phyloP scores from a whole-genome alignment of 2,329 filamentous ascomycete species.

The Aspergillus sp. region DNA sequence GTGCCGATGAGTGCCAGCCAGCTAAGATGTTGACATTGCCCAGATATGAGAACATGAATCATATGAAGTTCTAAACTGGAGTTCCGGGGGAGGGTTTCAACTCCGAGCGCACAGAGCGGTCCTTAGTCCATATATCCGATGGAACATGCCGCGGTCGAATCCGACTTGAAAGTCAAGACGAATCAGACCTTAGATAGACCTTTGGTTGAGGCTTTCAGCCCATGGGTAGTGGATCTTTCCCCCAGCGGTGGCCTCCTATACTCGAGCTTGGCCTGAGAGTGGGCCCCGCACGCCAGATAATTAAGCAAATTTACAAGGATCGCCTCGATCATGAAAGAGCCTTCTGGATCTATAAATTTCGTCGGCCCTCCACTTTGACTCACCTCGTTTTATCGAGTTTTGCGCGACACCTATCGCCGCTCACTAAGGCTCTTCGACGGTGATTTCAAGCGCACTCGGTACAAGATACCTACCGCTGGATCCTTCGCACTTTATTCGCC shows the following conservation, averaged over 20 bases:
- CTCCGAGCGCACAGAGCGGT: not conserved
- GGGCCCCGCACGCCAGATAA: constrained; percentile 2
- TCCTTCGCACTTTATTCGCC: not conserved
- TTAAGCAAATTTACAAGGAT: not conserved
- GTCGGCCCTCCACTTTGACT: not conserved
- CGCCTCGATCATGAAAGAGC: not conserved
- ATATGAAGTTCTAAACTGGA: not conserved
- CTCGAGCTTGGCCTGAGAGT: constrained; percentile 15
- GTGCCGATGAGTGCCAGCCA: not conserved
- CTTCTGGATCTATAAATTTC: constrained; percentile 2
- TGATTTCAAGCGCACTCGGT: no score
- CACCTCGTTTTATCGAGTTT: not conserved
- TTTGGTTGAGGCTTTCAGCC: not conserved
- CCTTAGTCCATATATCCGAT: not conserved
- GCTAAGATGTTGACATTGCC: not conserved
- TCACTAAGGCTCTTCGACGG: not conserved
- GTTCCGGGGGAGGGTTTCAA: not conserved
- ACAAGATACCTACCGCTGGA: not conserved
- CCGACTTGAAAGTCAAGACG: not conserved
- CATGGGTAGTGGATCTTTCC: not conserved
- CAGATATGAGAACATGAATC: not conserved
- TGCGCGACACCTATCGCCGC: not conserved
- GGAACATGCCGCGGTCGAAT: no score
- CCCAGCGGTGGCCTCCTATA: constrained; percentile 3
- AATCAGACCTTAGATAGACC: not conserved